A percentile compares a stretch with the other conserved stretches of the same genome.
Evolutionary conservation across 1,284 basidiomycete species (phyloP).

Genomic region (Cronartium ribicola): DNA sequence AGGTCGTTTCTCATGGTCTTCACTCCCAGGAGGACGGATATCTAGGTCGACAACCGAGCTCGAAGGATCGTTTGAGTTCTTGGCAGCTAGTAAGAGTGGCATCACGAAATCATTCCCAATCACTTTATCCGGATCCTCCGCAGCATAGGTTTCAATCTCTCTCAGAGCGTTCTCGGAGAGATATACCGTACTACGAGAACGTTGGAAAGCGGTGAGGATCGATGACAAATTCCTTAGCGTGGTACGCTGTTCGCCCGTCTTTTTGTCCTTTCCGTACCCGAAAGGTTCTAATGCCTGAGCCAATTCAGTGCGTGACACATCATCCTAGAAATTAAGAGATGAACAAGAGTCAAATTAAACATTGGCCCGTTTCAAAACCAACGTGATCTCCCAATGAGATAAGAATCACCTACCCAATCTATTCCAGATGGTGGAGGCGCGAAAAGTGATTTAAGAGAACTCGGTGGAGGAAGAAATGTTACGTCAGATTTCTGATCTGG

Average conservation of each 20-base stretch:
- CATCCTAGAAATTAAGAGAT: background rate
- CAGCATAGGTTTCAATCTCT: conserved; percentile 3
- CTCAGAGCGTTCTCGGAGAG: background rate
- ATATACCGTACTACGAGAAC: conserved; percentile 22
- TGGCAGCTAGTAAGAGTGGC: conserved; percentile 4
- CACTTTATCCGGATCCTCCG: conserved; percentile 13
- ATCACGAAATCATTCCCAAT: conserved; percentile 12
- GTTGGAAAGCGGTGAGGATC: conserved; percentile 28
- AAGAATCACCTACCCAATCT: background rate
- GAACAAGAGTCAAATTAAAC: no score
- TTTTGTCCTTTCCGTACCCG: conserved; percentile 12
- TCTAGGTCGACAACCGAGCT: background rate
- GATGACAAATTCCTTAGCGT: conserved; percentile 16
- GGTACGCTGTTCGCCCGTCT: conserved; percentile 18
- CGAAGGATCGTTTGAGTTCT: conserved; percentile 4
- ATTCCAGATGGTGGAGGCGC: background rate
- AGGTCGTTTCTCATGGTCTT: background rate
- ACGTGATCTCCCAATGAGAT: background rate
- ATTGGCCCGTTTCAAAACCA: no score
- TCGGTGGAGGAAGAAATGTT: no score
- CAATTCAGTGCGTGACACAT: conserved; percentile 6
- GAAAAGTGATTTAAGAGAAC: no score
- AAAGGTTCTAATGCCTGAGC: conserved; percentile 26
- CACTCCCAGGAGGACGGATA: background rate
- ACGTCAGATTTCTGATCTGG: no score